Evolutionary conservation across 2,329 filamentous ascomycete species (phyloP), one percentile per base, ranked within the genome.

Genomic region (Cadophora malorum): DNA sequence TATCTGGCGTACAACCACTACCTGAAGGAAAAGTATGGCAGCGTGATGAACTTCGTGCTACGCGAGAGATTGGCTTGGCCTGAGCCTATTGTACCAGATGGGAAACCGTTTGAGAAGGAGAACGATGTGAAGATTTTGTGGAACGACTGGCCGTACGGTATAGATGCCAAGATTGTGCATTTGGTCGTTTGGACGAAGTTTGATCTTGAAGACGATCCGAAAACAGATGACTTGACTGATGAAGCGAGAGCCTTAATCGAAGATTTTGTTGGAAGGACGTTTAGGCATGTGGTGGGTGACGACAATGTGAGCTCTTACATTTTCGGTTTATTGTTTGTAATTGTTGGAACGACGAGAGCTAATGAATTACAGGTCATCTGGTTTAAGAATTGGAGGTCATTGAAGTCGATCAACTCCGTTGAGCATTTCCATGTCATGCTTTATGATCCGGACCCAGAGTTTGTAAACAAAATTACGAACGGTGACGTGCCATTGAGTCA

Each of bases 371-470:
- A 85, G 82, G 87, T 91, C 65, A 83, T 91, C 45, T 96, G 92
- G 92, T 96, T 96, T 81, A 93, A 92, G 82, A 98, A 98, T 76
- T 97, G 94, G 93, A 86, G 84, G 64, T 87, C 86, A 19, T 81
- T 97, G 72, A 97, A 97, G 82, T 96, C 91, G 28, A 88, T 98
- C 33, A 88, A 93, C 74, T 88, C 91, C 0, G 88, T 98, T 12
- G 94, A 97, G 82, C 95, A 98, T 78, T 96, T 98, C 76, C 95
- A 98, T 79, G 90, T 97, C 76, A 94, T 97, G 93, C 82, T 97
- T 64, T 91, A 90, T 78, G 84, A 92, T 73, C 90, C 94, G 0
- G 89, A 95, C 74, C 82, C 83, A 49, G 84, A 82, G 3, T 93
- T 96, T 72, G 80, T 97, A 56, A 81, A 82, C 63, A 81, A 88